A percentile compares a stretch with the other conserved stretches of the same genome.
Evolutionary conservation across 768 basidiomycete genomes (phyloP).

Genomic region (Suillus decipiens): DNA sequence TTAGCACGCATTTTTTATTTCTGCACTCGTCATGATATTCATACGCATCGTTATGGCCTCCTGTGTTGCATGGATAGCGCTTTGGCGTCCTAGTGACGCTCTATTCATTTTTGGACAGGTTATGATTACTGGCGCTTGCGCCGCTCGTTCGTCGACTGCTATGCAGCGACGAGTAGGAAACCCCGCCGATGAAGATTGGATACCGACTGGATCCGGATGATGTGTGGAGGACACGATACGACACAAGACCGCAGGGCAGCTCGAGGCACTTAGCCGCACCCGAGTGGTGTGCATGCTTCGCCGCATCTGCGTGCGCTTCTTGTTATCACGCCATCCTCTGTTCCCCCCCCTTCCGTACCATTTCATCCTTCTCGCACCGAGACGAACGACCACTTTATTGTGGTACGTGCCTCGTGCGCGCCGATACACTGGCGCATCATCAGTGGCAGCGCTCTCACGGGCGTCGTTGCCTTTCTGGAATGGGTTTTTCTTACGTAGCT

Average conservation of each 20-base stretch:
- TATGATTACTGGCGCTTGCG: conserved; percentile 36
- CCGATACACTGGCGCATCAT: conserved; percentile 73
- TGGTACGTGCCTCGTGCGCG: conserved; percentile 77
- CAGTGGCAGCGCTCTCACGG: conserved; percentile 31
- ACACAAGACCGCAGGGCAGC: conserved; percentile 69
- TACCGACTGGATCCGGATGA: conserved; percentile 50
- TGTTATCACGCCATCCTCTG: conserved; percentile 43
- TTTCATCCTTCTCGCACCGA: conserved; percentile 57
- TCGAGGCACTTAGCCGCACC: conserved; percentile 56
- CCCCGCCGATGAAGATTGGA: conserved; percentile 51
- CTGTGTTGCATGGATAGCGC: conserved; percentile 20
- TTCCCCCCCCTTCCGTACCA: conserved; percentile 48
- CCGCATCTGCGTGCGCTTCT: conserved; percentile 51
- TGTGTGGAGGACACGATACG: conserved; percentile 55
- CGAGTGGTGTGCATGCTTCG: conserved; percentile 55
- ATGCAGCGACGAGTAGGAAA: conserved; percentile 33
- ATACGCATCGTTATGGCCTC: conserved; percentile 24
- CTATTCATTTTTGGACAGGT: conserved; percentile 25
- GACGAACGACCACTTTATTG: conserved; percentile 81
- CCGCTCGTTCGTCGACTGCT: conserved; percentile 41
- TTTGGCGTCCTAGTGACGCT: conserved; percentile 26
- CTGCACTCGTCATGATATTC: conserved; percentile 43
- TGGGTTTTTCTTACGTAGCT: conserved; percentile 25
- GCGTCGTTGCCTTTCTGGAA: conserved; percentile 18
- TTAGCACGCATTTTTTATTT: conserved; percentile 40